These are phyloP conservation scores for Auriscalpium microsporum DNA, from an alignment of 768 basidiomycete genomes.

Conservation along the genomic window DNA sequence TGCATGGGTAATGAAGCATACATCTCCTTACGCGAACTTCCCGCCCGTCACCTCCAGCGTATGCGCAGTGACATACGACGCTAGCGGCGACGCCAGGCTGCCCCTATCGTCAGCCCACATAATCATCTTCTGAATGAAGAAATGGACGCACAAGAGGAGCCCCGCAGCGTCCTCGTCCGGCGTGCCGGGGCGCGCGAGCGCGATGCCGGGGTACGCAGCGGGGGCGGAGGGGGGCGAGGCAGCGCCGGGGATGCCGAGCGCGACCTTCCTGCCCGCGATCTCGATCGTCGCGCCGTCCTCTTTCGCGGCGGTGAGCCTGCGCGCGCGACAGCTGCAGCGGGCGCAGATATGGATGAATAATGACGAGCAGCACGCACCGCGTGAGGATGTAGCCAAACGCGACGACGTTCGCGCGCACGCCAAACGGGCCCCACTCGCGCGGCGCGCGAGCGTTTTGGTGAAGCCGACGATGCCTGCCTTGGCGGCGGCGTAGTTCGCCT, in stretches of 20 bases:
- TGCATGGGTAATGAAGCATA: too few species aligned
- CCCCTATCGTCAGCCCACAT: conserved; percentile 3
- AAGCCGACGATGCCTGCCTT: too few species aligned
- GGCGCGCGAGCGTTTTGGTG: too few species aligned
- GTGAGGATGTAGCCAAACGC: too few species aligned
- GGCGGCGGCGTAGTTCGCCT: too few species aligned
- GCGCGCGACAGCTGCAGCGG: background rate
- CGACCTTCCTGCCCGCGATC: conserved; percentile 77
- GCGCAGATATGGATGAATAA: background rate
- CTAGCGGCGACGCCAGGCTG: conserved; percentile 71
- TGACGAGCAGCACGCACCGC: conserved; percentile 33
- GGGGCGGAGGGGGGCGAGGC: conserved; percentile 32
- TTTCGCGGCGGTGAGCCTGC: conserved; percentile 69
- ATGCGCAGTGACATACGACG: conserved; percentile 75
- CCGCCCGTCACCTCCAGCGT: conserved; percentile 83
- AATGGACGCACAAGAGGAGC: conserved; percentile 61
- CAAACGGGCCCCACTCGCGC: too few species aligned
- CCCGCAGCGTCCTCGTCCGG: too few species aligned
- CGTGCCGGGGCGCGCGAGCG: too few species aligned
- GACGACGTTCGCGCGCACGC: too few species aligned
- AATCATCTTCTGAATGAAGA: background rate
- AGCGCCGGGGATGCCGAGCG: conserved; percentile 66
- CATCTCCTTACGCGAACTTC: too few species aligned
- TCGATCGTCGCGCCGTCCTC: conserved; percentile 69
- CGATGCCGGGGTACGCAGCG: conserved; percentile 38